phyloP scores from a whole-genome alignment of 192 early-diverging fungal genomes.

The Umbelopsis vinacea region DNA sequence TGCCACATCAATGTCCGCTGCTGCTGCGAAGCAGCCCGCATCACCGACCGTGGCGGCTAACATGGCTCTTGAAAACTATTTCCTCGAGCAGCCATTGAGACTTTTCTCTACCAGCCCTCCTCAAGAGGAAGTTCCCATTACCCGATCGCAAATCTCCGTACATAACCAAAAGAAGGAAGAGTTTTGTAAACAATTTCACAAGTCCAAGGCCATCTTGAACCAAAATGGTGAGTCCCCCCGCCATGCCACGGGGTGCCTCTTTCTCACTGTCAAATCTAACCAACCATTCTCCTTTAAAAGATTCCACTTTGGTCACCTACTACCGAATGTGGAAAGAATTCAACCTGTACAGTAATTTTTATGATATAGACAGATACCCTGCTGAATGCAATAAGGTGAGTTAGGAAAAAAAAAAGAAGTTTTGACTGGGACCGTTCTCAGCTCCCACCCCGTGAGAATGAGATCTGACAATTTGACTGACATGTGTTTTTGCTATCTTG shows the following conservation, averaged over 20 bases:
- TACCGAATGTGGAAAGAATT: conserved; percentile 26
- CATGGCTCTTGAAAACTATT: conserved; percentile 12
- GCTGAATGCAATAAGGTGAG: neutral
- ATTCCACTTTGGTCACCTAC: conserved; percentile 21
- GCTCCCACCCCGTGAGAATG: too few species aligned
- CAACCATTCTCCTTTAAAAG: neutral
- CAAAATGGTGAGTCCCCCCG: conserved; percentile 2
- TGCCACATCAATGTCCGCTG: neutral
- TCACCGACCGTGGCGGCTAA: conserved; percentile 16
- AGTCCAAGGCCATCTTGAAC: conserved; percentile 10
- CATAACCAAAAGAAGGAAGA: conserved; percentile 21
- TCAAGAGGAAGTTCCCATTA: conserved; percentile 2
- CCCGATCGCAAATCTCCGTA: neutral
- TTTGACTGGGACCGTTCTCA: too few species aligned
- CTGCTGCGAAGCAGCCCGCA: neutral
- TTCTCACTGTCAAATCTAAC: neutral
- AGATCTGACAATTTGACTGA: too few species aligned
- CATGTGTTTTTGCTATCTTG: neutral
- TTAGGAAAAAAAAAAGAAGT: too few species aligned
- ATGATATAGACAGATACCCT: conserved; percentile 25
- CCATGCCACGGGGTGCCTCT: neutral
- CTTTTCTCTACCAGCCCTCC: conserved; percentile 13
- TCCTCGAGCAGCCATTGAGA: conserved; percentile 29
- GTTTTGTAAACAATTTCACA: conserved; percentile 20
- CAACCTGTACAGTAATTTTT: conserved; percentile 31